Evolutionary conservation across 2,329 filamentous ascomycete species (phyloP), one percentile per base, ranked within the genome.

Genomic region (Eurotiales sp.): DNA sequence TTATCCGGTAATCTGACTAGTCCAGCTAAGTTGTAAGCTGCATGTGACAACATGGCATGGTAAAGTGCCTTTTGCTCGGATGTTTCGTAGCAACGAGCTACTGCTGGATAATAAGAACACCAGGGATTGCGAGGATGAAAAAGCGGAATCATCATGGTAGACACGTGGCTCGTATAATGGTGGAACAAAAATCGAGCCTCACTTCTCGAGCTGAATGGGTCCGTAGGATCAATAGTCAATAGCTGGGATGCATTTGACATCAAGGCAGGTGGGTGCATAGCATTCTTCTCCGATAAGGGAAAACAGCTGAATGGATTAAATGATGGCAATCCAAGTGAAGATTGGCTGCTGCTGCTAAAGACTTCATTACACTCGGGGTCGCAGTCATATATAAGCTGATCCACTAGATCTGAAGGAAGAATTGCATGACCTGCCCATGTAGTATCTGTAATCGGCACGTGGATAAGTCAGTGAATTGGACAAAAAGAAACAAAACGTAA

Each of bases 91-190:
- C 52, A 41, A 27, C 58, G 23, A 2, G 57, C 55, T n/a, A 53
- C 39, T 12, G 56, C 50, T 19, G 57, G 57, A 34, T 59, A 59
- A 22, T 52, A 54, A 19, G 43, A 51, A 40, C 54, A 56, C 57
- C 57, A 59, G 1, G 57, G 57, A 21, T 59, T 59, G 15, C 49
- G 39, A 3, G 56, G 47, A 56, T 59, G 57, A 15, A 55, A 55
- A 45, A 59, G 55, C 14, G 57, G 57, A 54, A 59, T 58, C 57
- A 59, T 59, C 30, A 55, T 51, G 21, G 48, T 41, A 12, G 54
- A 54, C 6, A 59, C 57, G 29, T 58, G 51, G 19, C 48, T 34
- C 19, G 56, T 51, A 44, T 59, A 59, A 39, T 59, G 57, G 30
- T 56, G 43, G 44, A 59, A 59, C 8, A 59, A 47, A 19, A 46